Conservation (phyloP, 108 stramenopile genomes). For the Parietichytrium sp. region DNA sequence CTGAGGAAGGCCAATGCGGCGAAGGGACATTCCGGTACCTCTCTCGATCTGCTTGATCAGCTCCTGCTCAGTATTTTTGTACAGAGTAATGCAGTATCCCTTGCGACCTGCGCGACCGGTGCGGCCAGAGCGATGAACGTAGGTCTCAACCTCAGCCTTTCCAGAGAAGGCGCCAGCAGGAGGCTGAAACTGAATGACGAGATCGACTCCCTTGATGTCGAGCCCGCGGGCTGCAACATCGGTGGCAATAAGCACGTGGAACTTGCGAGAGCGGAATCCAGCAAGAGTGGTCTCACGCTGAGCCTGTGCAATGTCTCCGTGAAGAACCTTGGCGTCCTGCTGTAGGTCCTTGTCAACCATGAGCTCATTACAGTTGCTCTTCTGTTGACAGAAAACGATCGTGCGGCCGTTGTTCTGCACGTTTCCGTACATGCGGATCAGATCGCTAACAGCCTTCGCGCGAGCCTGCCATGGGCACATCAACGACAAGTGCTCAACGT, state of each 20-base stretch:
- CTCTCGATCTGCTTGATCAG: slow-evolving; percentile 89
- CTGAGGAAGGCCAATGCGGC: slow-evolving; percentile 51
- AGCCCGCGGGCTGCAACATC: slow-evolving; percentile 99
- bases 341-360: slow-evolving; percentile 82
- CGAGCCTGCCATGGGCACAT: slow-evolving; percentile 84
- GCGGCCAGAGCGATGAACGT: slow-evolving; percentile 93
- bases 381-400: slow-evolving; percentile 95
- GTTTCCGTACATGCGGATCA: slow-evolving; percentile 71
- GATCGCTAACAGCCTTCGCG: slow-evolving; percentile 81
- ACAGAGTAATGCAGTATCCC: slow-evolving; percentile 91
- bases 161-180: slow-evolving; percentile 88
- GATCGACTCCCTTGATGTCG: slow-evolving; percentile 93
- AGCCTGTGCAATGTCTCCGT: slow-evolving; percentile 98
- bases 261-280: slow-evolving; percentile 85
- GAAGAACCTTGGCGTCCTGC: slow-evolving; percentile 84
- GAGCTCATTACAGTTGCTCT: slow-evolving; percentile 84
- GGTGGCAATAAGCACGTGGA: slow-evolving; percentile 96
- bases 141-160: slow-evolving; percentile 71
- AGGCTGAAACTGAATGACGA: slow-evolving; percentile 89
- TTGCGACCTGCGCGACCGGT: slow-evolving; percentile 95
- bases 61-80: slow-evolving; percentile 66
- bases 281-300: slow-evolving; percentile 93
- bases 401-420: slow-evolving; percentile 90
- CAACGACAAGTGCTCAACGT: slow-evolving; percentile 88
- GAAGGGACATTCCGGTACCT: slow-evolving; percentile 77